Conservation (phyloP, 2,329 filamentous ascomycete species). For the Aspergillus sp. region DNA sequence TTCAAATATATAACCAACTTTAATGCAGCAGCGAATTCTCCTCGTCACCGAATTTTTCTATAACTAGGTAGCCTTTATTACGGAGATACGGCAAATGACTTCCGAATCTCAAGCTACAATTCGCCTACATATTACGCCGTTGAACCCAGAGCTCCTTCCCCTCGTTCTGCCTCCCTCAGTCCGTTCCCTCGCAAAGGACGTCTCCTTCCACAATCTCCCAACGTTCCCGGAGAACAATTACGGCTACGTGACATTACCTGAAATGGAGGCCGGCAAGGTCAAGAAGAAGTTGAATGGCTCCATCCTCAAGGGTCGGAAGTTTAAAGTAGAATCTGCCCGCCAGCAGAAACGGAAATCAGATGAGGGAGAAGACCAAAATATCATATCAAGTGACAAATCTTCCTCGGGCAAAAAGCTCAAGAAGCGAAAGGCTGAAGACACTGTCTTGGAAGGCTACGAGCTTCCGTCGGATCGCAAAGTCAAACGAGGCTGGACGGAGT, state of each 20-base stretch:
- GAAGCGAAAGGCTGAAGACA: slow-evolving; percentile 55
- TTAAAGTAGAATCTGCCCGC: slow-evolving; percentile 78
- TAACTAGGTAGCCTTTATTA: background rate
- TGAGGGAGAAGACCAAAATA: slow-evolving; percentile 36
- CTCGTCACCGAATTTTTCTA: background rate
- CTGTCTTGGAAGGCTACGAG: slow-evolving; percentile 66
- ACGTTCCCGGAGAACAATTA: slow-evolving; percentile 89
- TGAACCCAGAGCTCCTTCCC: slow-evolving; percentile 72
- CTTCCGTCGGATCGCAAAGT: slow-evolving; percentile 74
- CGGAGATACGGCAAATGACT: slow-evolving; percentile 19
- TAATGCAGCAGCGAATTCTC: background rate
- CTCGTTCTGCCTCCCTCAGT: slow-evolving; percentile 69
- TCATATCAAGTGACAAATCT: slow-evolving; percentile 31
- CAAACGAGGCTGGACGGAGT: slow-evolving; percentile 85
- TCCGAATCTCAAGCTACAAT: slow-evolving; percentile 24
- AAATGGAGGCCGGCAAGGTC: slow-evolving; percentile 80
- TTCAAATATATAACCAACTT: background rate
- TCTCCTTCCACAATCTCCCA: slow-evolving; percentile 83
- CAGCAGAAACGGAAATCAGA: slow-evolving; percentile 56
- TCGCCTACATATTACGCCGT: slow-evolving; percentile 83
- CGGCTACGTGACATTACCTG: slow-evolving; percentile 84
- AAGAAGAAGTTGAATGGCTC: slow-evolving; percentile 88
- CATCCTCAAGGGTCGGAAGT: slow-evolving; percentile 79
- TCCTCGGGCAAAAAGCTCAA: slow-evolving; percentile 42
- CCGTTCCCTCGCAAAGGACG: slow-evolving; percentile 66